A percentile compares a stretch with the other conserved stretches of the same genome.
These are phyloP conservation scores for Mycena chlorophos DNA, from an alignment of 768 basidiomycete species.

Conservation along the genomic window DNA sequence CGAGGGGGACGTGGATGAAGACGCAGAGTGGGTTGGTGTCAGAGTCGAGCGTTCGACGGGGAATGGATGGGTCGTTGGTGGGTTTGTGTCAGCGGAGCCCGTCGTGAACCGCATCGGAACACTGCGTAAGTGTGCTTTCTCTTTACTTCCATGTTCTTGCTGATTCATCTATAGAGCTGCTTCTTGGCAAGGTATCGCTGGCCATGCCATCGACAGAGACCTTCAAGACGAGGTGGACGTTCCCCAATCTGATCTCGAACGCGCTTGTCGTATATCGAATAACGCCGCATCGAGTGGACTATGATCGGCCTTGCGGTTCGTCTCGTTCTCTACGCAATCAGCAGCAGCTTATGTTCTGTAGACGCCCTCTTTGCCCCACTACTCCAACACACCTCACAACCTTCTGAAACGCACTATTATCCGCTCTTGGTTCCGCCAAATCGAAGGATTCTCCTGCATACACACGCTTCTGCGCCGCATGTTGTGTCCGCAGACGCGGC, in stretches of 20 bases:
- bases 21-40: slow-evolving; percentile 51
- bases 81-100: slow-evolving; percentile 41
- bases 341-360: slow-evolving; percentile 25
- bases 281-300: slow-evolving; percentile 31
- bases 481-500: slow-evolving; percentile 38
- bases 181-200: slow-evolving; percentile 40
- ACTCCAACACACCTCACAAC: slow-evolving; percentile 60
- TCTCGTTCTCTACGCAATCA: background rate
- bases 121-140: slow-evolving; percentile 43
- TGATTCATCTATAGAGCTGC: slow-evolving; percentile 35
- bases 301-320: slow-evolving; percentile 36
- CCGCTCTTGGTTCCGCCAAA: slow-evolving; percentile 41
- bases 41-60: slow-evolving; percentile 50
- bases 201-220: slow-evolving; percentile 32
- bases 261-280: slow-evolving; percentile 68
- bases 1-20: slow-evolving; percentile 45
- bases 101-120: slow-evolving; percentile 36
- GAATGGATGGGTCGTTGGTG: slow-evolving; percentile 63
- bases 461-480: slow-evolving; percentile 70
- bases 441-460: slow-evolving; percentile 58
- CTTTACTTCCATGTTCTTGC: slow-evolving; percentile 4
- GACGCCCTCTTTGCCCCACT: slow-evolving; percentile 62
- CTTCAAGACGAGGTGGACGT: slow-evolving; percentile 43
- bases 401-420: slow-evolving; percentile 68
- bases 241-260: slow-evolving; percentile 60